Base-by-base conservation (phyloP, 768 basidiomycete genomes). In the Paxillus involutus region DNA sequence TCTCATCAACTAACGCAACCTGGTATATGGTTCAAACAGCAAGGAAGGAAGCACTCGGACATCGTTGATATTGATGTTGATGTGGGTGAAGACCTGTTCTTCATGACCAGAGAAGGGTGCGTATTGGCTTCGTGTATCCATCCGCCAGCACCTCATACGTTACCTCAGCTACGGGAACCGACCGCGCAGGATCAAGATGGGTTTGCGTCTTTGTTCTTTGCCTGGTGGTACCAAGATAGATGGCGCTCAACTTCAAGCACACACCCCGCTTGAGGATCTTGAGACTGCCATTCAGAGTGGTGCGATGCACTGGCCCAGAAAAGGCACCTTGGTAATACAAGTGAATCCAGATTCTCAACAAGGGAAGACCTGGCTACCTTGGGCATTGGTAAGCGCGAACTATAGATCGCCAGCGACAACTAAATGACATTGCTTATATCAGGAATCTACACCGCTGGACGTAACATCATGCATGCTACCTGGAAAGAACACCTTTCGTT, bases 401-500 rank as follows among this genome's bases (percentile, higher is more conserved):
- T 16, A 26, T 46, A n/a, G 44, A 46, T 32, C 24, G 35, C 35
- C 13, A 35, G 35, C 13, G 35, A 14, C 35, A 35, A 33, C 35
- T 35, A 35, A 35, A 35, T 13, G 35, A 35, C 35, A 14, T 1
- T 12, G 32, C n/a, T 16, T 42, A 12, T 44, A 52, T 46, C 32
- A 68, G 77, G 70, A 67, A 46, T 56, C 62, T 43, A 57, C 58
- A 17, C 63, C 73, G 36, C 51, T 79, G 19, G 73, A 81, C 44
- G 68, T 83, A 44, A 77, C 80, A 39, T 44, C 68, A 4, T 67
- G 63, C 54, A 59, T 83, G 1, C 67, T 58, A 32, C 68, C 73
- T 40, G 83, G 82, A 9, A 63, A 56, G 37, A 85, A 84, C 63
- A 63, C 71, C 5, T 63, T 85, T 49, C 73, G 76, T 36, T 73